These are phyloP conservation scores for Penicillium ochrochloron DNA, from an alignment of 495 filamentous ascomycete species.

Conservation along the genomic window DNA sequence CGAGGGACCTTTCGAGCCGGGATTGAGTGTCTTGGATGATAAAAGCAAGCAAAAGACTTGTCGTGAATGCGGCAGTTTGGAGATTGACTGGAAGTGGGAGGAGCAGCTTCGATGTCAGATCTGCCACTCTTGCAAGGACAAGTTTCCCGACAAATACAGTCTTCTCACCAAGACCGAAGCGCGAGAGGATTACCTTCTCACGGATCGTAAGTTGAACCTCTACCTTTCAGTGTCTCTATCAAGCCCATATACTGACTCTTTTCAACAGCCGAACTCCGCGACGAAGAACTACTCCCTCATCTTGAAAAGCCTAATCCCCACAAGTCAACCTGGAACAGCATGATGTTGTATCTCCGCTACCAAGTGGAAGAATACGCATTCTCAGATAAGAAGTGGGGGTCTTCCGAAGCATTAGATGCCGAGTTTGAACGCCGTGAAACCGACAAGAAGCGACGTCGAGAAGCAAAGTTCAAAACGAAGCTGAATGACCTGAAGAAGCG, in stretches of 20 bases:
- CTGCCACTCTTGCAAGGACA: constrained; percentile 83
- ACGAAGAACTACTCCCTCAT: constrained; percentile 84
- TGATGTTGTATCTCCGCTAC: constrained; percentile 94
- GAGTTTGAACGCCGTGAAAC: constrained; percentile 82
- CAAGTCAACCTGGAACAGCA: constrained; percentile 94
- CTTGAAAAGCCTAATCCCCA: constrained; percentile 91
- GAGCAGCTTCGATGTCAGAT: constrained; percentile 74
- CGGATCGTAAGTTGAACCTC: constrained; percentile 69
- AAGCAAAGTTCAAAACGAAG: constrained; percentile 88
- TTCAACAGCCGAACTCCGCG: constrained; percentile 75
- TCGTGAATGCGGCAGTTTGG: constrained; percentile 77
- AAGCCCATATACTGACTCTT: constrained; percentile 1
- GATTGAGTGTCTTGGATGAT: constrained; percentile 68
- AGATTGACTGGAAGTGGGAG: constrained; percentile 95
- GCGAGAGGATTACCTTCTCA: constrained; percentile 91
- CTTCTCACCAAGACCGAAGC: constrained; percentile 96
- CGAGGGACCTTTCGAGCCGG: constrained; percentile 84
- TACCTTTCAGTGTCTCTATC: background rate
- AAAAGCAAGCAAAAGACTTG: constrained; percentile 72
- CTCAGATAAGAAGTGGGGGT: constrained; percentile 82
- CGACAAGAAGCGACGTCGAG: constrained; percentile 86
- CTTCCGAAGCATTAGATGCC: constrained; percentile 78
- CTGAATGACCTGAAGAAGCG: constrained; percentile 89
- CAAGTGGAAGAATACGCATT: constrained; percentile 95
- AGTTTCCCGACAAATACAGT: constrained; percentile 86